Percentiles rank a stretch among this genome's conserved stretches.
phyloP scores from a whole-genome alignment of 345 rosid species.

The Eucalyptus lansdowneana region DNA sequence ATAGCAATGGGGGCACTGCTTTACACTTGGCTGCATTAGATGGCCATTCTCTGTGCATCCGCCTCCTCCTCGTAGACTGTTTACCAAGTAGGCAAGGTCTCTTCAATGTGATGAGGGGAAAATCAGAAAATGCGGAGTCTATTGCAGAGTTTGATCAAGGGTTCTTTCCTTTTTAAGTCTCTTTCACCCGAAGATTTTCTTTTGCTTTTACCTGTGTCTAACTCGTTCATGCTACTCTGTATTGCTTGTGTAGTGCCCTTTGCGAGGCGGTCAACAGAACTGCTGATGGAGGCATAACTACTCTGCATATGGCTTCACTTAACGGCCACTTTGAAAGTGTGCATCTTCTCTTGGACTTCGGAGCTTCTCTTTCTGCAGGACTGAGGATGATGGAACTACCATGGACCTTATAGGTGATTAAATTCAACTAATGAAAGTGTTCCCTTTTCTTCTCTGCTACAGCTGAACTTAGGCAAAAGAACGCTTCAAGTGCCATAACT shows the following conservation, averaged over 20 bases:
- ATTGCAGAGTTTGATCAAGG: constrained; percentile 41
- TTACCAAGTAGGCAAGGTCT: constrained; percentile 56
- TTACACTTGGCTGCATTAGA: constrained; percentile 85
- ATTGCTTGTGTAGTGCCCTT: constrained; percentile 34
- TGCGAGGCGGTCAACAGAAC: constrained; percentile 54
- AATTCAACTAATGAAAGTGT: neutral
- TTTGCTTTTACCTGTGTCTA: neutral
- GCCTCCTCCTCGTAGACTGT: constrained; percentile 73
- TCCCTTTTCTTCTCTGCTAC: neutral
- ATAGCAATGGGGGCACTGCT: constrained; percentile 90
- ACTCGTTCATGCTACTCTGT: neutral
- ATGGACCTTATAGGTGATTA: constrained; percentile 79
- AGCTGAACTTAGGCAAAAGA: too few relatives aligned
- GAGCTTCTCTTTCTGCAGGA: constrained; percentile 67
- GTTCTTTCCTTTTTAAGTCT: constrained; percentile 1
- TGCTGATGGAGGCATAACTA: constrained; percentile 90
- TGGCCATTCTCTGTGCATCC: constrained; percentile 76
- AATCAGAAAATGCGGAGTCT: constrained; percentile 9
- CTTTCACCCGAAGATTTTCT: neutral
- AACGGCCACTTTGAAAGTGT: constrained; percentile 77
- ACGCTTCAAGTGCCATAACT: too few relatives aligned
- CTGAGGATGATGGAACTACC: constrained; percentile 82
- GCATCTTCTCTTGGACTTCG: constrained; percentile 73
- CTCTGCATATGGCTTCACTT: constrained; percentile 86
- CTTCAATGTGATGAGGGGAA: constrained; percentile 30